These are phyloP conservation scores for Penicillium sp. DNA, from an alignment of 2,329 filamentous ascomycete species.

Conservation along the genomic window DNA sequence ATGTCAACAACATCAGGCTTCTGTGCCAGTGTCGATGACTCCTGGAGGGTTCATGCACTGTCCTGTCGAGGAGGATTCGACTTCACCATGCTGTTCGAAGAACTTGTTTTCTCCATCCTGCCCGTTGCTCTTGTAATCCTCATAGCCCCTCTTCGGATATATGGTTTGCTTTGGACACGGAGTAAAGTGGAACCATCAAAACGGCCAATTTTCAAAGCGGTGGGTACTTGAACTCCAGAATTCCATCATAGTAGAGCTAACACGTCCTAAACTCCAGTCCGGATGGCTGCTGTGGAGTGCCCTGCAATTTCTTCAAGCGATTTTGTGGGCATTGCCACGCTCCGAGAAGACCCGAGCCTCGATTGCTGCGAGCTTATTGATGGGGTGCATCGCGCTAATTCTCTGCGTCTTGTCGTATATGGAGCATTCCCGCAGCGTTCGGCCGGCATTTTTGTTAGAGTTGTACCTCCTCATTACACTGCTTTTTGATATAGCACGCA, in stretches of 20 bases:
- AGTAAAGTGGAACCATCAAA: conserved; percentile 2
- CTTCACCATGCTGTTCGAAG: conserved; percentile 17
- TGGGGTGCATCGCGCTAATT: conserved; percentile 1
- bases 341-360: neutral
- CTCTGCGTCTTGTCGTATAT: conserved; percentile 11
- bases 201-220: conserved; percentile 4
- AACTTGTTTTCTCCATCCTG: conserved; percentile 7
- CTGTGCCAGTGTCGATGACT: conserved; percentile 6
- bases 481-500: conserved; percentile 5
- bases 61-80: conserved; percentile 18
- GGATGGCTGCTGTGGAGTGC: conserved; percentile 4
- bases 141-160: conserved; percentile 1
- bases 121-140: conserved; percentile 5
- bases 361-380: neutral
- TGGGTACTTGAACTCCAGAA: neutral
- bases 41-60: conserved; percentile 7
- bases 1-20: conserved; percentile 1
- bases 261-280: neutral
- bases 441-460: conserved; percentile 9
- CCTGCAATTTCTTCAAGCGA: conserved; percentile 1
- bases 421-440: conserved; percentile 10
- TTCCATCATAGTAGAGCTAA: neutral
- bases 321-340: neutral
- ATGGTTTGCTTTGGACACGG: conserved; percentile 2
- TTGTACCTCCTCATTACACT: conserved; percentile 5